Conservation (phyloP, 1,284 basidiomycete genomes). For the Melampsora larici-populina region DNA sequence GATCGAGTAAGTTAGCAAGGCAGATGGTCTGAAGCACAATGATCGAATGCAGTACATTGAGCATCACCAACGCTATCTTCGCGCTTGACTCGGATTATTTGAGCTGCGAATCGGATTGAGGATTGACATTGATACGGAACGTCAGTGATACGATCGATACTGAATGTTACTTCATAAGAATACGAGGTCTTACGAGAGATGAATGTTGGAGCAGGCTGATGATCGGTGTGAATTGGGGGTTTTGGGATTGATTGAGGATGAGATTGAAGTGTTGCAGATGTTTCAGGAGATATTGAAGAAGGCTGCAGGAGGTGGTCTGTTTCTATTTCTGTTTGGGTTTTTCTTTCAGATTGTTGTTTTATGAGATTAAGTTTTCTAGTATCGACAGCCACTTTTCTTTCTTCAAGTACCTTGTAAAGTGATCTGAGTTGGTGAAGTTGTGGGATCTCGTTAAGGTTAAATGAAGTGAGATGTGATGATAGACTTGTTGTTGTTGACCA, state of each 20-base stretch:
- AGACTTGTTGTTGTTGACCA: not conserved
- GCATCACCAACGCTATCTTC: not conserved
- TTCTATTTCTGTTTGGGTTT: not conserved
- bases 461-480: conserved; percentile 10
- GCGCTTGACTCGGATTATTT: not conserved
- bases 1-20: not conserved
- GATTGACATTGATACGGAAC: not conserved
- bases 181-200: not conserved
- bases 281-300: not conserved
- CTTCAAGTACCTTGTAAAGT: not conserved
- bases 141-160: not conserved
- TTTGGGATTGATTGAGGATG: not conserved
- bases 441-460: conserved; percentile 8
- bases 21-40: not conserved
- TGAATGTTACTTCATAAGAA: not conserved
- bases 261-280: not conserved
- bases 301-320: not conserved
- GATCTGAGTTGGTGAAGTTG: conserved; percentile 3
- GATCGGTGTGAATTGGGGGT: not conserved
- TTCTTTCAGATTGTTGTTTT: not conserved
- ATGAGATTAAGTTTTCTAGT: not conserved
- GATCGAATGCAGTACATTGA: not conserved
- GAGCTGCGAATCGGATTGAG: not conserved
- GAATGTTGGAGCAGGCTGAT: not conserved
- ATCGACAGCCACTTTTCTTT: not conserved